Evolutionary conservation across 2,329 filamentous ascomycete species (phyloP).

Genomic region (Aulographum hederae): DNA sequence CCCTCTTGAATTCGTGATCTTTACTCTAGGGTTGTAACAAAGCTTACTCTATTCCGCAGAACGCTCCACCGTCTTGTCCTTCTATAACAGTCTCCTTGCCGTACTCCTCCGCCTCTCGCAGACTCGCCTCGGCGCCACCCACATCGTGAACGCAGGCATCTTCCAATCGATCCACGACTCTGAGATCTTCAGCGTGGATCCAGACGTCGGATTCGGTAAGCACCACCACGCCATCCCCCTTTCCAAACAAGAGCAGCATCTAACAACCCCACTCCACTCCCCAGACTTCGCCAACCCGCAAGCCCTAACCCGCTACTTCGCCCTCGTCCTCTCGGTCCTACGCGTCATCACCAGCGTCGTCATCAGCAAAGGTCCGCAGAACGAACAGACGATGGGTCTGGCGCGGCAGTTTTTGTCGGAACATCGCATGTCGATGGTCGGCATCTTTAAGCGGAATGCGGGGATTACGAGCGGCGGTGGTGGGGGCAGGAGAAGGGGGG

Average conservation of each 20-base stretch:
- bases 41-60: slow-evolving; percentile 29
- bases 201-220: slow-evolving; percentile 65
- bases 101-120: slow-evolving; percentile 73
- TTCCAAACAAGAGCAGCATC: slow-evolving; percentile 1
- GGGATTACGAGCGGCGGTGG: slow-evolving; percentile 42
- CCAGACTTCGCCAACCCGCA: slow-evolving; percentile 49
- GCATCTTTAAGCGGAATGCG: slow-evolving; percentile 77
- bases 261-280: too few species aligned
- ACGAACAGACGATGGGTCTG: slow-evolving; percentile 52
- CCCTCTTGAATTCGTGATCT: too few species aligned
- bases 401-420: slow-evolving; percentile 65
- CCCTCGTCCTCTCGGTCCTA: slow-evolving; percentile 60
- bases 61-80: slow-evolving; percentile 34
- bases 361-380: slow-evolving; percentile 64
- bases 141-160: slow-evolving; percentile 76
- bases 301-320: slow-evolving; percentile 67
- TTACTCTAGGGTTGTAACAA: too few species aligned
- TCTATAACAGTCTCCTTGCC: slow-evolving; percentile 58
- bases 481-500: slow-evolving; percentile 1
- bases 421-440: slow-evolving; percentile 68
- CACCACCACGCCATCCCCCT: slow-evolving; percentile 2
- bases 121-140: slow-evolving; percentile 64
- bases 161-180: slow-evolving; percentile 68
- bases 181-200: slow-evolving; percentile 74
- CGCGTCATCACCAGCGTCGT: slow-evolving; percentile 70